These are phyloP conservation scores for Phaeoacremonium minimum DNA, from an alignment of 2,329 filamentous ascomycete genomes.

Conservation along the genomic window DNA sequence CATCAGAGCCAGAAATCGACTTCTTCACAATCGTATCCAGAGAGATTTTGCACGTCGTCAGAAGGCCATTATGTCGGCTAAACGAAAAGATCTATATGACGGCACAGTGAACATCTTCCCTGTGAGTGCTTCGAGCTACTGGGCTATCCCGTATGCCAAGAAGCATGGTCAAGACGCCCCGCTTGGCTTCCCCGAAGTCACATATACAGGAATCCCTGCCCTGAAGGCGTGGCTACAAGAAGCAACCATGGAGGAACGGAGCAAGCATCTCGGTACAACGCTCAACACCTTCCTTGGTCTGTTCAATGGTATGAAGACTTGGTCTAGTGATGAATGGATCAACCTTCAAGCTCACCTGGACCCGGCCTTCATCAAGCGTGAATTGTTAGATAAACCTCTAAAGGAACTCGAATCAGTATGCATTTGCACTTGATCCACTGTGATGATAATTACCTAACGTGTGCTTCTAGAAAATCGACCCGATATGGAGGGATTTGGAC, in stretches of 20 bases:
- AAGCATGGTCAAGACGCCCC: neutral
- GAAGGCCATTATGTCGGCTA: no score
- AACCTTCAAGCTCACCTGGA: no score
- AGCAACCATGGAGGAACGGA: slow-evolving; percentile 7
- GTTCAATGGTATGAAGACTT: slow-evolving; percentile 7
- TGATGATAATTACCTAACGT: no score
- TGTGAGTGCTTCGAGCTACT: neutral
- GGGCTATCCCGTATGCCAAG: no score
- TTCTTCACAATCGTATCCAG: no score
- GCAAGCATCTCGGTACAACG: slow-evolving; percentile 6
- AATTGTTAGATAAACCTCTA: no score
- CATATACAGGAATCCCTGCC: slow-evolving; percentile 11
- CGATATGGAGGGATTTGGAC: neutral
- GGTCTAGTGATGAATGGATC: slow-evolving; percentile 7
- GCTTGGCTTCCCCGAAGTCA: slow-evolving; percentile 8
- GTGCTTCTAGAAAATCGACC: neutral
- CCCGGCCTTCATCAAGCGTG: no score
- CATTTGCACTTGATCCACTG: no score
- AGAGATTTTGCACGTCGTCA: no score
- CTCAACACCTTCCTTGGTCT: slow-evolving; percentile 8
- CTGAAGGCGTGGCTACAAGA: slow-evolving; percentile 9
- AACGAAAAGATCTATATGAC: neutral
- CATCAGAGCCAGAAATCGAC: no score
- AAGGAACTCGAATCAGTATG: no score
- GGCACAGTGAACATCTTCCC: neutral